Percentiles rank a stretch among this genome's conserved stretches.
These are phyloP conservation scores for Fusarium beomiforme DNA, from an alignment of 2,329 filamentous ascomycete species.

Conservation along the genomic window DNA sequence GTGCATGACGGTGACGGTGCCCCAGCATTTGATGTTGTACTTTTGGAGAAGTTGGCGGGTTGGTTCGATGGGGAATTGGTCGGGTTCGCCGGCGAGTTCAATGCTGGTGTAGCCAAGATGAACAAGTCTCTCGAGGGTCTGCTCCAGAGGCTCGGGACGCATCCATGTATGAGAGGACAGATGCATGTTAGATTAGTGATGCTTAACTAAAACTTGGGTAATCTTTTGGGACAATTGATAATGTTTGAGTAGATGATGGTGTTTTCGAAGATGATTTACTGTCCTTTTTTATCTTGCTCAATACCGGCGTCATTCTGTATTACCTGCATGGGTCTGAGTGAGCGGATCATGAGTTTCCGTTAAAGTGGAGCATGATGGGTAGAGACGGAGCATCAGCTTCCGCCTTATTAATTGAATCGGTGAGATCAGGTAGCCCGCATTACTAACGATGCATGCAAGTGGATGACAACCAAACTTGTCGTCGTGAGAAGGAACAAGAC, in stretches of 20 bases:
- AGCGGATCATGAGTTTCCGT: background rate
- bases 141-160: conserved; percentile 29
- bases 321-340: too few relatives aligned
- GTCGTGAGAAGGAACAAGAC: background rate
- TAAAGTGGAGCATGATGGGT: background rate
- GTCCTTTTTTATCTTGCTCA: background rate
- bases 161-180: conserved; percentile 36
- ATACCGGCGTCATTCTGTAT: rapidly evolving
- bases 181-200: conserved; percentile 18
- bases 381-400: background rate
- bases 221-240: rapidly evolving
- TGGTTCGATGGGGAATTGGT: background rate
- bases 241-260: background rate
- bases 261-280: background rate
- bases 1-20: conserved; percentile 32
- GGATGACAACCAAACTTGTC: background rate
- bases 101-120: conserved; percentile 27
- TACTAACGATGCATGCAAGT: background rate
- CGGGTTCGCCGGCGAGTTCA: conserved; percentile 29
- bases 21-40: conserved; percentile 30
- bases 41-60: conserved; percentile 23
- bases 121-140: conserved; percentile 22
- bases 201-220: rapidly evolving
- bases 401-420: background rate
- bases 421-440: background rate